Percentiles rank a stretch among this genome's conserved stretches.
Conservation (phyloP, 108 stramenopile species). For the Discostella pseudostelligera region DNA sequence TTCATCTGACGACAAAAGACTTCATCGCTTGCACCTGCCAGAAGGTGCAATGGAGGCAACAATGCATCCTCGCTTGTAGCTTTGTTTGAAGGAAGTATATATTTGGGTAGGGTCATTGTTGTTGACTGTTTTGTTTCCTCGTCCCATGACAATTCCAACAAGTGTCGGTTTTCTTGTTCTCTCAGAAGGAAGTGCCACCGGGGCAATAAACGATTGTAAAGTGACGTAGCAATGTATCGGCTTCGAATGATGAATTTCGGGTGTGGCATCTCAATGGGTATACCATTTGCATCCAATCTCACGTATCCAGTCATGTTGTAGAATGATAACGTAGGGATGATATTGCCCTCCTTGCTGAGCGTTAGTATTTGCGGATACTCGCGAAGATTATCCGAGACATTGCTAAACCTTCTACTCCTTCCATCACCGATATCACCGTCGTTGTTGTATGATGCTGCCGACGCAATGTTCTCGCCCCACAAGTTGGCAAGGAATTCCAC, state of each 20-base stretch:
- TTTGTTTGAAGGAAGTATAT: constrained; percentile 5
- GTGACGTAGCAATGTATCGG: constrained; percentile 77
- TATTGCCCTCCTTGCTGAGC: constrained; percentile 70
- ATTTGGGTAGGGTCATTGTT: constrained; percentile 5
- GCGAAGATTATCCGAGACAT: constrained; percentile 37
- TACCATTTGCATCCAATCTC: constrained; percentile 52
- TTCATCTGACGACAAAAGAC: constrained; percentile 62
- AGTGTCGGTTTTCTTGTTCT: constrained; percentile 14
- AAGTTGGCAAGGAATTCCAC: constrained; percentile 56
- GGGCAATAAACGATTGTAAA: constrained; percentile 80
- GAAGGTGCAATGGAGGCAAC: constrained; percentile 63
- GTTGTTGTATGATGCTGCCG: background rate
- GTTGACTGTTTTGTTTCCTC: background rate
- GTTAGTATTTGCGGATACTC: constrained; percentile 78
- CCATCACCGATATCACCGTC: background rate
- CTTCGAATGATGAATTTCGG: constrained; percentile 41
- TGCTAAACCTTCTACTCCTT: background rate
- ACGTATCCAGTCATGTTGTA: constrained; percentile 80
- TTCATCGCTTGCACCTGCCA: constrained; percentile 62
- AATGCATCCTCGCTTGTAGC: background rate
- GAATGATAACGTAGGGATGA: constrained; percentile 73
- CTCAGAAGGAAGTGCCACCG: constrained; percentile 66
- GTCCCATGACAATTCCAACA: background rate
- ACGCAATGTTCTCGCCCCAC: constrained; percentile 46
- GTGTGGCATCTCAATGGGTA: background rate